A percentile compares a stretch with the other conserved stretches of the same genome.
Conservation (phyloP, 768 basidiomycete genomes). For the Xerocomus spinulosus region DNA sequence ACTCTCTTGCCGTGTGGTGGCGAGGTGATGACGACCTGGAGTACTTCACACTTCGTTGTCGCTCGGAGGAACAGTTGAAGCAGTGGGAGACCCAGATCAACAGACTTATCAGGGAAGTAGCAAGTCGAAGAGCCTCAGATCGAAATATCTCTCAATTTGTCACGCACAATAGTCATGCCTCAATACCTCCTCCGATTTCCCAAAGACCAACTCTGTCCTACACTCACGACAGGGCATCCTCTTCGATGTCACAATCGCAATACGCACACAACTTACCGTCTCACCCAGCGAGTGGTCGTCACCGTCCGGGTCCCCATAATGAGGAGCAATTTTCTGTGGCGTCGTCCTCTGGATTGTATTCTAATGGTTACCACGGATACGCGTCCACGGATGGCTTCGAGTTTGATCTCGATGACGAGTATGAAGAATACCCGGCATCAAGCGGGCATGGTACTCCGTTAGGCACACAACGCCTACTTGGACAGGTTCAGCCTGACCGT, state of each 20-base stretch:
- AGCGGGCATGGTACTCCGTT: slow-evolving; percentile 71
- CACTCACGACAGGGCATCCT: slow-evolving; percentile 35
- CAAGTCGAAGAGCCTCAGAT: slow-evolving; percentile 65
- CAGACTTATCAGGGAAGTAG: slow-evolving; percentile 76
- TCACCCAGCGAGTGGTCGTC: slow-evolving; percentile 33
- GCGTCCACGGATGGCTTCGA: slow-evolving; percentile 67
- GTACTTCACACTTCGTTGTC: slow-evolving; percentile 90
- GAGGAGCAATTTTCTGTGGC: slow-evolving; percentile 36
- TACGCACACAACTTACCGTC: slow-evolving; percentile 31
- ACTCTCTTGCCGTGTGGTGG: slow-evolving; percentile 91
- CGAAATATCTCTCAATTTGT: slow-evolving; percentile 53
- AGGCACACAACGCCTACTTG: slow-evolving; percentile 51
- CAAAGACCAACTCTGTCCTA: slow-evolving; percentile 34
- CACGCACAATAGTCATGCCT: slow-evolving; percentile 39
- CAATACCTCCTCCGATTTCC: slow-evolving; percentile 32
- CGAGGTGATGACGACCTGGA: slow-evolving; percentile 91
- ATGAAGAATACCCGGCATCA: slow-evolving; percentile 67
- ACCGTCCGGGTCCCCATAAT: slow-evolving; percentile 35
- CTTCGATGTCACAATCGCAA: slow-evolving; percentile 29
- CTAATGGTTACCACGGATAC: slow-evolving; percentile 32
- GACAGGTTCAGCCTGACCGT: slow-evolving; percentile 57
- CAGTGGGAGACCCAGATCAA: slow-evolving; percentile 92
- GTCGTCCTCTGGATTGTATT: slow-evolving; percentile 30
- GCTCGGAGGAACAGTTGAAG: slow-evolving; percentile 85
- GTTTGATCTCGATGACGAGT: slow-evolving; percentile 68